Conservation (phyloP, 495 filamentous ascomycete species). For the Collariella sp. region DNA sequence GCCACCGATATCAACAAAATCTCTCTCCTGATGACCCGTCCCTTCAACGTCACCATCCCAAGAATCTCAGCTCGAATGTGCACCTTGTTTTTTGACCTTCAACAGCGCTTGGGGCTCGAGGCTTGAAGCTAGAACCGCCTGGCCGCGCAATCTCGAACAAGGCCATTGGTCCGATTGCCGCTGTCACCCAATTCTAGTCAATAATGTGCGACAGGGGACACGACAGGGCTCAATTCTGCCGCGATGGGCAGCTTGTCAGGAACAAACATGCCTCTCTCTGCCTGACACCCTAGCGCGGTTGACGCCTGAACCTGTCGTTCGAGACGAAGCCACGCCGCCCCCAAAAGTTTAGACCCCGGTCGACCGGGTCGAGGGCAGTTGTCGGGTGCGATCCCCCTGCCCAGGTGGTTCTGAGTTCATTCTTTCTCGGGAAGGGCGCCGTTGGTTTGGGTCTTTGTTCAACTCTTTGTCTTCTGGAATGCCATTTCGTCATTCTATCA, state of each 20-base stretch:
- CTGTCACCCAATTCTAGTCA: constrained; percentile 4
- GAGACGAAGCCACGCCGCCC: background rate
- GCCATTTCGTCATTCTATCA: background rate
- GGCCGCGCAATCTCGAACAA: background rate
- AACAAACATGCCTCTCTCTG: constrained; percentile 5
- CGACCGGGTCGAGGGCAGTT: too few species aligned
- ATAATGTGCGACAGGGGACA: constrained; percentile 1
- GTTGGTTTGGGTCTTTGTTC: background rate
- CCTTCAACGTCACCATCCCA: constrained; percentile 2
- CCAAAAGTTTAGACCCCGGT: background rate
- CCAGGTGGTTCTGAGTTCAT: too few species aligned
- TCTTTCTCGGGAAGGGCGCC: too few species aligned
- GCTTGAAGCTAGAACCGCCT: too few species aligned
- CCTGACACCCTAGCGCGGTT: background rate
- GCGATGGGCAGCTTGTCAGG: background rate
- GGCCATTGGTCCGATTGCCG: constrained; percentile 12
- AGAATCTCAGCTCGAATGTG: too few species aligned
- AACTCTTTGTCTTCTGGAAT: background rate
- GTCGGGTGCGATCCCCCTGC: background rate
- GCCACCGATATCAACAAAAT: too few species aligned
- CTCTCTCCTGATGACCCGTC: background rate
- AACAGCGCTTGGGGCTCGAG: too few species aligned
- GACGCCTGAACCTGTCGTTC: background rate
- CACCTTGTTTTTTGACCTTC: background rate
- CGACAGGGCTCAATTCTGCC: background rate